Percentiles rank a stretch among this genome's conserved stretches.
These are phyloP conservation scores for Thalassiosira mediterranea DNA, from an alignment of 352 stramenopile genomes.

Conservation along the genomic window DNA sequence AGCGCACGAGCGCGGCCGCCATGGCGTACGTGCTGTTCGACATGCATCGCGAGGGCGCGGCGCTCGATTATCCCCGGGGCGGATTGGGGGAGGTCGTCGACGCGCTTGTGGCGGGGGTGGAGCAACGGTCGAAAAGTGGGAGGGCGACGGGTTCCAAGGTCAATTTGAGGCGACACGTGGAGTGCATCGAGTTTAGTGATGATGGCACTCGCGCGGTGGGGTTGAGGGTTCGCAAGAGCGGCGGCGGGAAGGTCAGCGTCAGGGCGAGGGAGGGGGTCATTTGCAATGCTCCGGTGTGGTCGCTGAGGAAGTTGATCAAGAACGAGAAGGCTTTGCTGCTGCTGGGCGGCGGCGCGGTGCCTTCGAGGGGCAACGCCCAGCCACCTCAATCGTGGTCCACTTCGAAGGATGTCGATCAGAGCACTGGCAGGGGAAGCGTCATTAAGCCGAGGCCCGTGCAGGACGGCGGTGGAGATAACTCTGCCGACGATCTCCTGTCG, in stretches of 20 bases:
- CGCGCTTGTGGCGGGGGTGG: constrained; percentile 75
- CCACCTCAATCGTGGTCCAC: constrained; percentile 47
- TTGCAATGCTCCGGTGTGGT: constrained; percentile 82
- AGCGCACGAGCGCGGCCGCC: constrained; percentile 74
- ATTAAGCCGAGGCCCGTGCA: constrained; percentile 23
- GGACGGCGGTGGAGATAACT: constrained; percentile 6
- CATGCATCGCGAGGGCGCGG: constrained; percentile 81
- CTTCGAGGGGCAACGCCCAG: background rate
- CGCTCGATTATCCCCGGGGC: constrained; percentile 85
- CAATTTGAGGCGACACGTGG: constrained; percentile 64
- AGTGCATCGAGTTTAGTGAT: constrained; percentile 71
- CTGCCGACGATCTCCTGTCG: constrained; percentile 41
- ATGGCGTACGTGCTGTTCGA: constrained; percentile 87
- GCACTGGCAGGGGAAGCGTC: constrained; percentile 24
- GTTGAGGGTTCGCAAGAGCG: constrained; percentile 54
- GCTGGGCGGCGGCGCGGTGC: constrained; percentile 32
- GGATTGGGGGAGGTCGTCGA: constrained; percentile 83
- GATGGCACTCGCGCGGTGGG: constrained; percentile 55
- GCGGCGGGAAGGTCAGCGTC: constrained; percentile 53
- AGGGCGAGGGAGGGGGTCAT: constrained; percentile 75
- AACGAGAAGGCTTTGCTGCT: constrained; percentile 50
- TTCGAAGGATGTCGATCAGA: constrained; percentile 17
- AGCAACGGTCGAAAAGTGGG: constrained; percentile 44
- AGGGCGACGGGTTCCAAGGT: constrained; percentile 52
- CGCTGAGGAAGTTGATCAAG: constrained; percentile 65